Conservation (phyloP, 2,329 filamentous ascomycete species). For the Dactylellina cionopaga region DNA sequence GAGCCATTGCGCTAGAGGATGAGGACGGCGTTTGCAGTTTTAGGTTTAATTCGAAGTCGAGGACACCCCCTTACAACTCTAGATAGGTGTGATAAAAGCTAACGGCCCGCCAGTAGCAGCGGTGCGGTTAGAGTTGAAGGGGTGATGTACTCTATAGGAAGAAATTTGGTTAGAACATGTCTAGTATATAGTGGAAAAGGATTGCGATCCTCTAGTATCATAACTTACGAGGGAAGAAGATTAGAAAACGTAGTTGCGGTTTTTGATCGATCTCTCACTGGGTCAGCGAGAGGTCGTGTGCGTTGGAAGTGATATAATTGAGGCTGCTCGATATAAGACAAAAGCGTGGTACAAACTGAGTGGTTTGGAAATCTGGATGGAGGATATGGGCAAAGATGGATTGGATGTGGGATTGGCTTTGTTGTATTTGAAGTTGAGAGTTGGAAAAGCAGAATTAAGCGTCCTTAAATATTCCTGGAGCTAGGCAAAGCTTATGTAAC, state of each 20-base stretch:
- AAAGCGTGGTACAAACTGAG: too few relatives aligned
- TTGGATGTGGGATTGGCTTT: background rate
- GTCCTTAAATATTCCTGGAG: too few relatives aligned
- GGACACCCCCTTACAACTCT: background rate
- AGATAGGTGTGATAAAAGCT: constrained; percentile 64
- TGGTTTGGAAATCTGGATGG: background rate
- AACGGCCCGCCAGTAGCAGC: constrained; percentile 77
- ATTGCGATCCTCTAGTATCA: background rate
- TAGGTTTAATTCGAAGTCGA: background rate
- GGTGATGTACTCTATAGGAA: constrained; percentile 80
- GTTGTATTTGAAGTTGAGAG: background rate
- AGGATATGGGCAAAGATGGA: background rate
- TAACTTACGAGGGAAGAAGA: constrained; percentile 89
- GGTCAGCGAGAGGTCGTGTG: constrained; percentile 40
- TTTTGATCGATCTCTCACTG: constrained; percentile 45
- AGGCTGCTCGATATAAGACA: too few relatives aligned
- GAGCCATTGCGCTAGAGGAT: constrained; percentile 75
- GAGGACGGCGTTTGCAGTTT: background rate
- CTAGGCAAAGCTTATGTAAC: too few relatives aligned
- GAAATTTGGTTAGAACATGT: constrained; percentile 31
- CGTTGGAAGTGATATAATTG: too few relatives aligned
- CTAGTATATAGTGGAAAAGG: too few relatives aligned
- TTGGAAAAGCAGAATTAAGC: too few relatives aligned
- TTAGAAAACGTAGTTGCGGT: constrained; percentile 97
- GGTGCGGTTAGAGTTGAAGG: constrained; percentile 96